Base-by-base conservation (phyloP, 2,329 filamentous ascomycete species). In the Emergomyces pasteurianus region DNA sequence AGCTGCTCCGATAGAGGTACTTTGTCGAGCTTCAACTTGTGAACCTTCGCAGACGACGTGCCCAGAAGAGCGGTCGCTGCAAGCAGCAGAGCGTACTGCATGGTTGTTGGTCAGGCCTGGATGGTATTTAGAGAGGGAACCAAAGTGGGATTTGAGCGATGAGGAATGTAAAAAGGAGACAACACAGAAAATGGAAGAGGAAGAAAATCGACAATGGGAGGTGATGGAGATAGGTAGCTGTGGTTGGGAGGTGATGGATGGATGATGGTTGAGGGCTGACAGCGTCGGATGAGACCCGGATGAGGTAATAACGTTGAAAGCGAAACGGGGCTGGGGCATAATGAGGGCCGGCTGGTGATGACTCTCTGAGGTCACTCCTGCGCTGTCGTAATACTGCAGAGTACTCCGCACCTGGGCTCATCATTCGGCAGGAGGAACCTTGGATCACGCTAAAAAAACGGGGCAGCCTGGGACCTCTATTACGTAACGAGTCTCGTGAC, bases 21-120 rank as follows among this genome's bases (percentile, higher is more conserved):
- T 87, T 99, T 99, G 84, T 96, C 89, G 72, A 99, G 87, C 83
- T 95, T 94, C 84, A 96, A 87, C 83, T 90, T 95, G 85, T 97
- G 90, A 67, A 96, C 82, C 71, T 86, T 90, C 69, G 90, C 92
- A 73, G 89, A 83, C 74, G 88, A 88, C 74, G 87, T 86, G 80
- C 89, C 88, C 72, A 92, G 82, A 81, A 95, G 85, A 80, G 86
- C 82, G 71, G 86, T 86, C 78, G 86, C 85, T 74, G 90, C 87
- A 75, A 90, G 81, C 73, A 96, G 77, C 72, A 91, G 80, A 78
- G 86, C 81, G 77, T 86, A 86, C 87, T 95, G 96, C 92, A 96
- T 97, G 76, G 63, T 75, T 67, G 64, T 60, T 62, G 57, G 43
- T 59, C 42, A 54, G n/a, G 46, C 21, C 47, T 31, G 43, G 47